phyloP scores from a whole-genome alignment of 257 asterid species.

The Solanum clarkiae region DNA sequence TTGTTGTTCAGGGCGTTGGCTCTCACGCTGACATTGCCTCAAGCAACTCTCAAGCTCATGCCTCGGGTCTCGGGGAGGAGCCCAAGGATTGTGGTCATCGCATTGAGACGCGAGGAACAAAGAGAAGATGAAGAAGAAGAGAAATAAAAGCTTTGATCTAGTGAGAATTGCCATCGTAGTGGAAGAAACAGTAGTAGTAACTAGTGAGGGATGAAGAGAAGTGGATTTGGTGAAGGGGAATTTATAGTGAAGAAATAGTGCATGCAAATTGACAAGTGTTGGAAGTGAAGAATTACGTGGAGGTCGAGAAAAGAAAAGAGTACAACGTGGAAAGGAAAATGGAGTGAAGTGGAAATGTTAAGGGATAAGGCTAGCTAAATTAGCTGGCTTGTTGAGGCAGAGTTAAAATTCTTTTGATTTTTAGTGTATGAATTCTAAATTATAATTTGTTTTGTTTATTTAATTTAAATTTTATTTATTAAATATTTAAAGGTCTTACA shows the following conservation, averaged over 20 bases:
- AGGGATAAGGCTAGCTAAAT: not conserved
- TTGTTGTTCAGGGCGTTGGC: not conserved
- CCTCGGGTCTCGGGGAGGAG: not conserved
- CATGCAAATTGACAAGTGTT: not conserved
- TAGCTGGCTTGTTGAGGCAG: not conserved
- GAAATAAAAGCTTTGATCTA: not conserved
- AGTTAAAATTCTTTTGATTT: not conserved
- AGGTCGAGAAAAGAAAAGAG: not conserved
- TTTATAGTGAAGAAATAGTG: not conserved
- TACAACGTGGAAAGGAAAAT: not conserved
- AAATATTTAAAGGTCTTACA: no score
- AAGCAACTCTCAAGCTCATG: slow-evolving; percentile 4
- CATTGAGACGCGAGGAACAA: not conserved
- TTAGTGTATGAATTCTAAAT: not conserved
- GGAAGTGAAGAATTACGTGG: not conserved
- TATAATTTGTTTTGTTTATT: no score
- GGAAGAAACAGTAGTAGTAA: not conserved
- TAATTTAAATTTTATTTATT: no score
- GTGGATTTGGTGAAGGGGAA: not conserved
- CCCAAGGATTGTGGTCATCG: not conserved
- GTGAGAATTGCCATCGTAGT: not conserved
- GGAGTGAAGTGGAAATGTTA: not conserved
- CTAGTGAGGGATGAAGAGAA: not conserved
- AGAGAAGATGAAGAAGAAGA: not conserved
- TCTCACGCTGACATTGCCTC: not conserved